Evolutionary conservation across 768 basidiomycete genomes (phyloP).

Genomic region (Hericium erinaceus): DNA sequence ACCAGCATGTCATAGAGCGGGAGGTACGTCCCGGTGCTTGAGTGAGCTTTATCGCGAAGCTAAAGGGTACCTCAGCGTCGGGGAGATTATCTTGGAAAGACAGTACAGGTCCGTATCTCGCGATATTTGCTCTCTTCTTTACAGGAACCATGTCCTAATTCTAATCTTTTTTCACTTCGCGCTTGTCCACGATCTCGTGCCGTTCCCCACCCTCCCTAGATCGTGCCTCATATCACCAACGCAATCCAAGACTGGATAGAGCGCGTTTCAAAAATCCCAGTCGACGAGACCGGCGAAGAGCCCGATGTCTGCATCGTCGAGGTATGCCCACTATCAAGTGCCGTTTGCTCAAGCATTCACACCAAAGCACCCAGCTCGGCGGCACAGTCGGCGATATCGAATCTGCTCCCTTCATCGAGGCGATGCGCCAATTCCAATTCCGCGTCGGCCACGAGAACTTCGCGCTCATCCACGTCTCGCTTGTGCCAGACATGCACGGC

Average conservation of each 20-base stretch:
- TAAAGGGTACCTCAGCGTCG: slow-evolving; percentile 39
- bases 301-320: slow-evolving; percentile 98
- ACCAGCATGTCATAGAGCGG: slow-evolving; percentile 91
- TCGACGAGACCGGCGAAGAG: slow-evolving; percentile 85
- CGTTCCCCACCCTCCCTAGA: slow-evolving; percentile 31
- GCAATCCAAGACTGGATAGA: slow-evolving; percentile 99
- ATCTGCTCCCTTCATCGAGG: slow-evolving; percentile 95
- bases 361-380: slow-evolving; percentile 60
- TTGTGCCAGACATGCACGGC: slow-evolving; percentile 98
- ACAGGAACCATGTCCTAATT: no score
- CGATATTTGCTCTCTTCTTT: no score
- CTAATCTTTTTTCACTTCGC: no score
- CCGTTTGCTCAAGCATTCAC: neutral
- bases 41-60: neutral
- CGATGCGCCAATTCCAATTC: slow-evolving; percentile 99
- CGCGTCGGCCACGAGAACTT: slow-evolving; percentile 95
- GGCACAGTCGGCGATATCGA: slow-evolving; percentile 99
- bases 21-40: slow-evolving; percentile 51
- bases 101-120: slow-evolving; percentile 64
- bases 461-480: slow-evolving; percentile 91
- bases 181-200: no score
- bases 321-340: slow-evolving; percentile 32
- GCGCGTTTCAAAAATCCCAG: slow-evolving; percentile 87
- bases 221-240: slow-evolving; percentile 92
- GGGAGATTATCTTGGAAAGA: slow-evolving; percentile 91